These are phyloP conservation scores for Suillus alpinus DNA, from an alignment of 768 basidiomycete species.

Conservation along the genomic window DNA sequence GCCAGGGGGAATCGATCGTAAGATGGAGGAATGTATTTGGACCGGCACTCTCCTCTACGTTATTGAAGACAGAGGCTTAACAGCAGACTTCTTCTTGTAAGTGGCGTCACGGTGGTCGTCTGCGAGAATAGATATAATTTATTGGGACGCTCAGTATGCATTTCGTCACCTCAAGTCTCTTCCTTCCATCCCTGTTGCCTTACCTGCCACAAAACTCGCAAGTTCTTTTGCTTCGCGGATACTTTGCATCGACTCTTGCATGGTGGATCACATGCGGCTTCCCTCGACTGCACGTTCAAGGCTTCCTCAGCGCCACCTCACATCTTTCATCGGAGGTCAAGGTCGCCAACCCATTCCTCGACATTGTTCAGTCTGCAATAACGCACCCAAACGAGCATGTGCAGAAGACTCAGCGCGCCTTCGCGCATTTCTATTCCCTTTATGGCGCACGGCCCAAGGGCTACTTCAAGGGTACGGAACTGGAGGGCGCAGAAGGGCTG, in stretches of 20 bases:
- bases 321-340: not conserved
- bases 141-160: conserved; percentile 20
- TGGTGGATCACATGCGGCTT: conserved; percentile 31
- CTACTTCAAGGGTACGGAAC: conserved; percentile 27
- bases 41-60: conserved; percentile 54
- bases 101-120: not conserved
- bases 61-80: conserved; percentile 47
- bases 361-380: conserved; percentile 37
- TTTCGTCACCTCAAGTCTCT: conserved; percentile 28
- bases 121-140: not conserved
- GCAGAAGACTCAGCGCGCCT: conserved; percentile 30
- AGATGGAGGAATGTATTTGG: conserved; percentile 66
- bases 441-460: conserved; percentile 27
- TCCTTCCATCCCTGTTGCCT: conserved; percentile 24
- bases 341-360: conserved; percentile 39
- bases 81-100: conserved; percentile 50
- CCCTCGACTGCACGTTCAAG: conserved; percentile 29
- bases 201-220: conserved; percentile 15
- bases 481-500: conserved; percentile 30
- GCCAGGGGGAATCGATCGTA: conserved; percentile 42
- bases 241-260: conserved; percentile 20
- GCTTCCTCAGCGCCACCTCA: conserved; percentile 24
- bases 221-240: conserved; percentile 27
- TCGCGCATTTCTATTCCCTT: conserved; percentile 32
- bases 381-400: conserved; percentile 34